Percentiles rank a stretch among this genome's conserved stretches.
phyloP scores from a whole-genome alignment of 306 rosid genomes.

The Dryas drummondii region DNA sequence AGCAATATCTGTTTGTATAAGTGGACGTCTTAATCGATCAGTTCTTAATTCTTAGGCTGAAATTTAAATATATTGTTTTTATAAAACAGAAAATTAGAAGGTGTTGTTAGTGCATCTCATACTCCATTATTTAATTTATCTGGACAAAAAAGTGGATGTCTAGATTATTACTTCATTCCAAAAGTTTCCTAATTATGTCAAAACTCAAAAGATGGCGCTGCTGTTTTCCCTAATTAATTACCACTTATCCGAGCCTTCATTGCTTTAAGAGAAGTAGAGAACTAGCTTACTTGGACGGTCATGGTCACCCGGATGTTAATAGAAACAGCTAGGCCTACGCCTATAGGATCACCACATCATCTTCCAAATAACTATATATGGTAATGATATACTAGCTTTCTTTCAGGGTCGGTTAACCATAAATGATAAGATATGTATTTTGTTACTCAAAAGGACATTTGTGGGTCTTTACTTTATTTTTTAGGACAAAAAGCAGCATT shows the following conservation, averaged over 20 bases:
- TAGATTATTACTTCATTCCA: neutral
- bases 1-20: neutral
- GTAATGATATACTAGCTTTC: no score
- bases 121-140: neutral
- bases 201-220: neutral
- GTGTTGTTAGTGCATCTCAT: neutral
- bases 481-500: no score
- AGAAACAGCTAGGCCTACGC: no score
- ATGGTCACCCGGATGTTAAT: no score
- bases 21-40: slow-evolving; percentile 27
- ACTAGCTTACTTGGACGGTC: no score
- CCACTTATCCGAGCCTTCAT: neutral
- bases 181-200: neutral
- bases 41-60: neutral
- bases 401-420: no score
- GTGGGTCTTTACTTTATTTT: no score
- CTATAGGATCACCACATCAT: no score
- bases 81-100: neutral
- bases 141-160: neutral
- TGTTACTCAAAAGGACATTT: no score
- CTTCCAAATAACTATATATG: no score
- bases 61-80: neutral
- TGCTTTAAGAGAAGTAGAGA: neutral
- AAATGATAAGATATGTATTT: no score
- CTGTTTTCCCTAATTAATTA: neutral